These are phyloP conservation scores for Cladophialophora immunda DNA, from an alignment of 2,329 filamentous ascomycete species.

Conservation along the genomic window DNA sequence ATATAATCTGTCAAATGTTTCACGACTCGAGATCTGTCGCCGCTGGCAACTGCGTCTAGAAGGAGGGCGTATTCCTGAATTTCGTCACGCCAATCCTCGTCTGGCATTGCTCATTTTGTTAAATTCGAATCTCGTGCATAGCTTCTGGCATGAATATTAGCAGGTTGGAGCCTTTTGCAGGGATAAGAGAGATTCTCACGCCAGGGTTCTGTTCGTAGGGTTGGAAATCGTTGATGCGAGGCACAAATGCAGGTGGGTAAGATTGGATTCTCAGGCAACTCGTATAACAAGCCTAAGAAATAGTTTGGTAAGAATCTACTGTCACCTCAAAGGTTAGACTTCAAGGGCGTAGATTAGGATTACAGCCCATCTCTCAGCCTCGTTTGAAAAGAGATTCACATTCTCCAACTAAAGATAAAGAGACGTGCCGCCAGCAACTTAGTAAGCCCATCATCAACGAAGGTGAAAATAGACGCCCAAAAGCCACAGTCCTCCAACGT, in stretches of 20 bases:
- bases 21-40: conserved; percentile 24
- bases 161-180: background rate
- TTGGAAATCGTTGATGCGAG: background rate
- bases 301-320: background rate
- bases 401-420: background rate
- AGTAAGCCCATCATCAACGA: background rate
- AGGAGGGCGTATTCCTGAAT: conserved; percentile 23
- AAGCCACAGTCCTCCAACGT: background rate
- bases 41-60: conserved; percentile 19
- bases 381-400: background rate
- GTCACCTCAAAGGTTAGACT: background rate
- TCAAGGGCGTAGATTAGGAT: background rate
- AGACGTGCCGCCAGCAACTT: background rate
- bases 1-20: conserved; percentile 23
- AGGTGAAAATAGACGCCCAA: background rate
- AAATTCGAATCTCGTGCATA: background rate
- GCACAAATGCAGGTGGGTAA: background rate
- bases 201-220: background rate
- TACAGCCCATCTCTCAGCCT: background rate
- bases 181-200: background rate
- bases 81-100: conserved; percentile 24
- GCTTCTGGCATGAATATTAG: background rate
- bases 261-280: background rate
- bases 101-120: conserved; percentile 22
- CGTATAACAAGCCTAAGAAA: background rate